Conservation (phyloP, 176 grass and related monocot genomes). For the Musa beccarii region DNA sequence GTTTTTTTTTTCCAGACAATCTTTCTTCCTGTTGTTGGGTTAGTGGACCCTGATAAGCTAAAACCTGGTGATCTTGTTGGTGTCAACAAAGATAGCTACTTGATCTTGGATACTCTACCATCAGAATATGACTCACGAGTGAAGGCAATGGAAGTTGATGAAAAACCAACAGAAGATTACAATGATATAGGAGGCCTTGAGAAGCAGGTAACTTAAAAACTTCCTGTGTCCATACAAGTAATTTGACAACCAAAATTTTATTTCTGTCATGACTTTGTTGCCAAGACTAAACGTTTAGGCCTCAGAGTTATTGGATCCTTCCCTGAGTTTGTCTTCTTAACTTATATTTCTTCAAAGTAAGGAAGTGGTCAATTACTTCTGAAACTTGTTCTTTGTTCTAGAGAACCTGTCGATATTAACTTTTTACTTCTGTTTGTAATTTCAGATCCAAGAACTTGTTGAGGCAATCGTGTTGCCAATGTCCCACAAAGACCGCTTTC, state of each 20-base stretch:
- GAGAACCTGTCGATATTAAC: neutral
- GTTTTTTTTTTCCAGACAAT: slow-evolving; percentile 45
- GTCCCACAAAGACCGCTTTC: slow-evolving; percentile 78
- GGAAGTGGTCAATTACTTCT: neutral
- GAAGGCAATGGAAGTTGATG: slow-evolving; percentile 90
- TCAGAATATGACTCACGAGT: slow-evolving; percentile 83
- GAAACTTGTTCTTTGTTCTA: neutral
- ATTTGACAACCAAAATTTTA: neutral
- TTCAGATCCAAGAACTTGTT: slow-evolving; percentile 80
- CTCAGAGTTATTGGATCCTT: no score
- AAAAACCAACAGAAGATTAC: slow-evolving; percentile 89
- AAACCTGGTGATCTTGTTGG: slow-evolving; percentile 86
- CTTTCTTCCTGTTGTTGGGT: slow-evolving; percentile 71
- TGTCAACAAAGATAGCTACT: slow-evolving; percentile 81
- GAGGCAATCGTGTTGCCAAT: slow-evolving; percentile 85
- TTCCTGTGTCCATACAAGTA: neutral
- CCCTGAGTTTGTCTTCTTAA: neutral
- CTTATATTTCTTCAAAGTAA: neutral
- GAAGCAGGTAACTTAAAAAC: slow-evolving; percentile 50
- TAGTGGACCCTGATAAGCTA: slow-evolving; percentile 82
- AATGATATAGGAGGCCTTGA: slow-evolving; percentile 91
- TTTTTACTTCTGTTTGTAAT: neutral
- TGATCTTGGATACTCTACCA: slow-evolving; percentile 77
- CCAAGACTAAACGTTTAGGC: neutral
- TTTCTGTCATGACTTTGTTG: neutral